Base-by-base conservation (phyloP, 257 asterid genomes). In the Cruciata laevipes region DNA sequence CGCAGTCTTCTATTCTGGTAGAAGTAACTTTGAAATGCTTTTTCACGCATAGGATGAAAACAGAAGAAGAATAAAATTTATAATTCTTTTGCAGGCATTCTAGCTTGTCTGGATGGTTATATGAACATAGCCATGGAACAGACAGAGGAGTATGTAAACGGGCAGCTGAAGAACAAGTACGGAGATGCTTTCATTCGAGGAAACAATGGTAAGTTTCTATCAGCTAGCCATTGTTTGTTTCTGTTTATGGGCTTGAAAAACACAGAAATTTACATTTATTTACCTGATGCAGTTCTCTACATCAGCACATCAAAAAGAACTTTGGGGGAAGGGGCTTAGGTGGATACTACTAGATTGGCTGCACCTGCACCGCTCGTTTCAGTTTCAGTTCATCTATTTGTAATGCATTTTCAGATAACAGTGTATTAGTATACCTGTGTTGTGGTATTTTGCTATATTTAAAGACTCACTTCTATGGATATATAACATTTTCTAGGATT, bases 101-200 rank as follows among this genome's bases (percentile, higher is more conserved):
- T 93, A 58, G 97, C 98, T 37, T 93, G 97, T 76, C 81, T 93
- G 69, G 98, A 93, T 82, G 98, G 98, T 57, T 93, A 90, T 72
- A 93, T 93, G 96, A 93, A 93, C 70, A 93, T 93, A 61, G 98
- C 98, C 2, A 93, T 93, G 98, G 98, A 93, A 73, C 96, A 90
- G 76, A 93, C 98, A 5, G 98, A 93, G 84, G 98, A 93, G 81
- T 93, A 93, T 56, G 98, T 93, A 60, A 93, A 90, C 23, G 98
- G 98, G 56, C 98, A 93, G 74, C 74, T 90, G 90, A 93, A 93
- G 81, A 89, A 87, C 75, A 93, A 93, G 65, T 93, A 93, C 23
- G 98, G 98, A 2, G 98, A 93, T 77, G 98, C 98, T 71, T 93
- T 93, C 71, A 93, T 93, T 55, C 82, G 98, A 18, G 98, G 98